Base-by-base conservation (phyloP, 2,329 filamentous ascomycete species). In the Scedosporium minutisporum region DNA sequence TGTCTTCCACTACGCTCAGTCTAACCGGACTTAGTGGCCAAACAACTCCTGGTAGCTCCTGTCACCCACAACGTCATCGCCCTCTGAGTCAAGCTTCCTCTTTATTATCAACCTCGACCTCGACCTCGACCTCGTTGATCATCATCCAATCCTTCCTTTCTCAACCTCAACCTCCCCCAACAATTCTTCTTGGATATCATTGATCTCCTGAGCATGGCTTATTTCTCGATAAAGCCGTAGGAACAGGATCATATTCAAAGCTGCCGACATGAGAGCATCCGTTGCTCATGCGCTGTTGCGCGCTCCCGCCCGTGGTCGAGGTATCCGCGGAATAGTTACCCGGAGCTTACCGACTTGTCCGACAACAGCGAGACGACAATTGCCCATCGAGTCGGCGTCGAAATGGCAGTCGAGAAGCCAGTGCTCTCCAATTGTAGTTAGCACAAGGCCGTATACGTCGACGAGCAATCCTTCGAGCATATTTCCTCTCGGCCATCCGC, bases 401-500 rank as follows among this genome's bases (percentile, higher is more conserved):
- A 33, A 21, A 7, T 23, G 38, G n/a, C 57, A 23, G 25, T 27
- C 57, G 27, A 57, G 53, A n/a, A 16, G 18, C 16, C 53, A 25
- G 29, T 57, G 27, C 29, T 38, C n/a, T 16, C 33, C 57, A 16
- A 38, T 27, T n/a, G 10, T n/a, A 21, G 5, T 18, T 10, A 23
- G 51, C 51, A 14, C 12, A 23, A 55, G 23, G 23, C 12, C 51
- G 51, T 23, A 55, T 10, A 55, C 51, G 18, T 55, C 51, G 55
- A 58, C 33, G 16, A 23, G 55, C 55, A 41, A 58, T 18, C 18
- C 55, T 18, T 33, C 25, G 27, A 58, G 55, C 55, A 41, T 58
- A n/a, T 58, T 38, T 58, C 55, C 55, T 27, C 55, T 41, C 1
- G 55, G 55, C 3, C 63, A 67, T 33, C 65, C 70, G 5, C 71